Evolutionary conservation across 1,284 basidiomycete species (phyloP).

Genomic region (Moesziomyces sp.): DNA sequence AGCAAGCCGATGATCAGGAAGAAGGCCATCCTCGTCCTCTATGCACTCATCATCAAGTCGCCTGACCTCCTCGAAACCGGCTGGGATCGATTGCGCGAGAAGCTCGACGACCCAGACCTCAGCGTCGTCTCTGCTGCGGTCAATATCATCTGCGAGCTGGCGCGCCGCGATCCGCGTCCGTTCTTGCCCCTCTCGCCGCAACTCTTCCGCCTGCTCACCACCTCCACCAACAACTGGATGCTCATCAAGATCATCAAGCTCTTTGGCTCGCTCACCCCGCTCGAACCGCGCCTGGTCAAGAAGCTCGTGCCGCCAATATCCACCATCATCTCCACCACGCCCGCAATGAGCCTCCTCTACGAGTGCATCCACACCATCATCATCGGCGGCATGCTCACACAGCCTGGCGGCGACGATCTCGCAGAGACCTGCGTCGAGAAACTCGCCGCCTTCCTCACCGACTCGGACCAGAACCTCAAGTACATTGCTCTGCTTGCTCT

Average conservation of each 20-base stretch:
- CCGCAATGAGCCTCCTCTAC: constrained; percentile 93
- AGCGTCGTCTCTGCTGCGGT: constrained; percentile 92
- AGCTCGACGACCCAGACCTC: constrained; percentile 67
- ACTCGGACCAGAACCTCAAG: constrained; percentile 92
- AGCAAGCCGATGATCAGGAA: constrained; percentile 86
- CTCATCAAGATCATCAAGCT: constrained; percentile 96
- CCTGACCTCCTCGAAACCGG: constrained; percentile 56
- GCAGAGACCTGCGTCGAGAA: constrained; percentile 92
- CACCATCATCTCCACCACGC: constrained; percentile 92
- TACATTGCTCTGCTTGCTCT: constrained; percentile 95
- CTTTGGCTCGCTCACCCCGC: constrained; percentile 73
- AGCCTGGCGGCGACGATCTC: constrained; percentile 73
- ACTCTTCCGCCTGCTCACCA: constrained; percentile 92
- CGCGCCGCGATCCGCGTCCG: constrained; percentile 67
- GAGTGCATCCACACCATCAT: constrained; percentile 99
- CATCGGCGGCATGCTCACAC: constrained; percentile 87
- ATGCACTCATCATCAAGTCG: constrained; percentile 68
- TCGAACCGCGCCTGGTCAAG: constrained; percentile 91
- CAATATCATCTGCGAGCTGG: constrained; percentile 93
- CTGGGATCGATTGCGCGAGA: constrained; percentile 77
- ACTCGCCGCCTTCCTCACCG: constrained; percentile 88
- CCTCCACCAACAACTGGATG: constrained; percentile 98
- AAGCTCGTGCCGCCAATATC: constrained; percentile 93
- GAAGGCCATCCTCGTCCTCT: constrained; percentile 83
- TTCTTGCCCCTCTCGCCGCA: constrained; percentile 77